Conservation (phyloP, 176 grass and related monocot genomes). For the Leersia perrieri region DNA sequence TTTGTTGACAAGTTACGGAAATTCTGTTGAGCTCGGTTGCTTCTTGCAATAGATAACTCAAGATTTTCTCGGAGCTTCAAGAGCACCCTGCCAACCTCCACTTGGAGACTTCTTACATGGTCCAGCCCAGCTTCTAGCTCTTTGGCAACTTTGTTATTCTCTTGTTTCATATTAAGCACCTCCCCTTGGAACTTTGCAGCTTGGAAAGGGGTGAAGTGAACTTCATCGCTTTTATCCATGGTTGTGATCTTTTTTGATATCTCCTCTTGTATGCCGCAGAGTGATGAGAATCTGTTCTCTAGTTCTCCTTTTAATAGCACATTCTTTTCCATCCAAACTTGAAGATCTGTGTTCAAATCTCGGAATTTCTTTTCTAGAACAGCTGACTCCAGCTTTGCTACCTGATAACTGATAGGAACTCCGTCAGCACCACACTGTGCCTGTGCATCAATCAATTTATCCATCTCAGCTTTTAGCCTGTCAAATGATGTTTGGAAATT, state of each 20-base stretch:
- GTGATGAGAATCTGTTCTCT: slow-evolving; percentile 57
- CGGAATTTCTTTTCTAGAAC: slow-evolving; percentile 62
- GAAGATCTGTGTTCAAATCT: slow-evolving; percentile 68
- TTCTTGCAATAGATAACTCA: slow-evolving; percentile 51
- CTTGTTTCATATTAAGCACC: slow-evolving; percentile 69
- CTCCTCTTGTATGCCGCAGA: slow-evolving; percentile 65
- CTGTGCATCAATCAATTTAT: slow-evolving; percentile 43
- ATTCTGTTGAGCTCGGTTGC: slow-evolving; percentile 45
- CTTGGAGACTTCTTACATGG: slow-evolving; percentile 62
- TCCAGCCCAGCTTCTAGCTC: slow-evolving; percentile 66
- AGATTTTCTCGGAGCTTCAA: slow-evolving; percentile 55
- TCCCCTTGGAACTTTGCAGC: slow-evolving; percentile 73
- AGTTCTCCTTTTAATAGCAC: slow-evolving; percentile 65
- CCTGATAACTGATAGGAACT: slow-evolving; percentile 31
- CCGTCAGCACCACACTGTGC: slow-evolving; percentile 8
- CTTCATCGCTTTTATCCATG: slow-evolving; percentile 25
- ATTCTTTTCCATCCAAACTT: slow-evolving; percentile 81
- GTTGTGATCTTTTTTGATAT: slow-evolving; percentile 51
- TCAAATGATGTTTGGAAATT: slow-evolving; percentile 63
- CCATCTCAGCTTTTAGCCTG: slow-evolving; percentile 48
- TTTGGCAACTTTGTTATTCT: slow-evolving; percentile 70
- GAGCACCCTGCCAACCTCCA: slow-evolving; percentile 54
- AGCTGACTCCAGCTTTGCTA: slow-evolving; percentile 47
- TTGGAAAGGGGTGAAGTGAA: slow-evolving; percentile 45
- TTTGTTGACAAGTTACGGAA: slow-evolving; percentile 66